Percentiles rank a stretch among this genome's conserved stretches.
These are phyloP conservation scores for Trametes elegans DNA, from an alignment of 768 basidiomycete species.

Conservation along the genomic window DNA sequence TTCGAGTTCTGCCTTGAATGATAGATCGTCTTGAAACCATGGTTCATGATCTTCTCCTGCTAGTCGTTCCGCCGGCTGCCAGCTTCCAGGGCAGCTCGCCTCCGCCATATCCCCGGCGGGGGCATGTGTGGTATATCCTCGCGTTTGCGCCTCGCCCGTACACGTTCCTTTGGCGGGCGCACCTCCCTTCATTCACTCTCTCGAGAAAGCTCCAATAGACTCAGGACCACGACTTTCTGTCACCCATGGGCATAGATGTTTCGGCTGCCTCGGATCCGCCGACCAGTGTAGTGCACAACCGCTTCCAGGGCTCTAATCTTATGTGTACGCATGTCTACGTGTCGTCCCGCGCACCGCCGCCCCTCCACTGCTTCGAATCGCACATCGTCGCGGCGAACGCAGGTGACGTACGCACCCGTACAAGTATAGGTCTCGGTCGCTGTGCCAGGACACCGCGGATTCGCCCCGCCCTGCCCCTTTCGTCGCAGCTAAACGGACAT, in stretches of 20 bases:
- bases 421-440: background rate
- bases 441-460: background rate
- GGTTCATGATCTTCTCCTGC: slow-evolving; percentile 82
- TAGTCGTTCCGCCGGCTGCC: slow-evolving; percentile 21
- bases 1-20: background rate
- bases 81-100: background rate
- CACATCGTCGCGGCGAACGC: background rate
- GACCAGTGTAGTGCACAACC: background rate
- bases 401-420: background rate
- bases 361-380: background rate
- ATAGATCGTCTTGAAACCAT: slow-evolving; percentile 82
- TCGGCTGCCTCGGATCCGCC: background rate
- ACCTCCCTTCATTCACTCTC: background rate
- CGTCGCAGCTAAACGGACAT: slow-evolving; percentile 12
- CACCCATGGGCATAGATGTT: background rate
- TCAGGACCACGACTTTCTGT: background rate
- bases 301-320: background rate
- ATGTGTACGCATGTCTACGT: background rate
- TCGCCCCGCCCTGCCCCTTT: too few species aligned
- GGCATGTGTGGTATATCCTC: background rate
- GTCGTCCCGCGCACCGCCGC: background rate
- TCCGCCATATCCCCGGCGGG: background rate
- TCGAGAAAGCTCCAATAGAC: background rate
- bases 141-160: background rate
- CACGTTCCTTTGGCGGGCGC: background rate